phyloP scores from a whole-genome alignment of 306 rosid genomes.

The Cicer yamashitae region DNA sequence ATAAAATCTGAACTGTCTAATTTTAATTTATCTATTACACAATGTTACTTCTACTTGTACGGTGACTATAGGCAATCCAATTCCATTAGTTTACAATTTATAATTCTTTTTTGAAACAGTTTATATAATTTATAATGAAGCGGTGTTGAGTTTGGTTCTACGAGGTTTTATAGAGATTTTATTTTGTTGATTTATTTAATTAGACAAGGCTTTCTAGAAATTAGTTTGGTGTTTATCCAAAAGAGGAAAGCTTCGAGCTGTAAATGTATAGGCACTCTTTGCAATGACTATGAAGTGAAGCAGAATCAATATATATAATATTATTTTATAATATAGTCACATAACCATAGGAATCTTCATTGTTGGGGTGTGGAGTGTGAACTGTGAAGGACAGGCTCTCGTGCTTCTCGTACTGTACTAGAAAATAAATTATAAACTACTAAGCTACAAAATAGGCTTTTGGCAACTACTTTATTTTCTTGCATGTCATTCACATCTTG shows the following conservation, averaged over 20 bases:
- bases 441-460: slow-evolving; percentile 38
- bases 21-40: no score
- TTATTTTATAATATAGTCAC: background rate
- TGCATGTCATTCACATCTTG: background rate
- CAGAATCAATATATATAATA: slow-evolving; percentile 1
- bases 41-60: no score
- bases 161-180: background rate
- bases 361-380: slow-evolving; percentile 43
- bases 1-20: no score
- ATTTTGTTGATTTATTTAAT: no score
- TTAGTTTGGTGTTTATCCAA: slow-evolving; percentile 40
- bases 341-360: slow-evolving; percentile 44
- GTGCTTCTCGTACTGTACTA: slow-evolving; percentile 40
- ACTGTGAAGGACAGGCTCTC: slow-evolving; percentile 42
- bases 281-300: background rate
- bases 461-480: slow-evolving; percentile 22
- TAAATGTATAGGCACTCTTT: slow-evolving; percentile 24
- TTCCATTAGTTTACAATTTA: no score
- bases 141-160: background rate
- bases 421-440: slow-evolving; percentile 4
- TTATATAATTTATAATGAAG: no score
- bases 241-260: slow-evolving; percentile 41
- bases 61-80: no score
- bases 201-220: background rate
- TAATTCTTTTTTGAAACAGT: no score